Conservation (phyloP, 2,329 filamentous ascomycete genomes). For the Fusarium mangiferae region DNA sequence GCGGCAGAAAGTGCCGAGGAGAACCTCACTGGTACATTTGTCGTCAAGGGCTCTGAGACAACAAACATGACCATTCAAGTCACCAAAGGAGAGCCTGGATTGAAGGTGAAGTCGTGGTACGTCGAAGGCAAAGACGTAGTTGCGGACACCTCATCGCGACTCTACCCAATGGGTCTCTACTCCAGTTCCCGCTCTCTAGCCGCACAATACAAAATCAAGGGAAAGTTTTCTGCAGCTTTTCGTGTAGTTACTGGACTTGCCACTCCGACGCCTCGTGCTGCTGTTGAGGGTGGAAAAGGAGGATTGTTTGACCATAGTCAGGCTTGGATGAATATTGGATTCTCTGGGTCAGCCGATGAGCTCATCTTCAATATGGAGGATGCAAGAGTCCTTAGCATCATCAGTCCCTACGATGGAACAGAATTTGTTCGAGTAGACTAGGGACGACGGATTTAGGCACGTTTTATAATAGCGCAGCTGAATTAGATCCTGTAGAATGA, state of each 20-base stretch:
- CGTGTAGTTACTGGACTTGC: neutral
- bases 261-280: neutral
- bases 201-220: neutral
- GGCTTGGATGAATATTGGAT: slow-evolving; percentile 4
- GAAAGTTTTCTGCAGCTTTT: neutral
- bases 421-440: neutral
- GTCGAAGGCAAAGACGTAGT: neutral
- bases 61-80: slow-evolving; percentile 36
- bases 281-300: slow-evolving; percentile 1
- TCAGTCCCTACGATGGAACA: neutral
- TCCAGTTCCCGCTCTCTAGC: neutral
- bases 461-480: neutral
- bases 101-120: slow-evolving; percentile 8
- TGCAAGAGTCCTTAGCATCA: neutral
- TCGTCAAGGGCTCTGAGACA: neutral
- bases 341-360: neutral
- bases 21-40: slow-evolving; percentile 32
- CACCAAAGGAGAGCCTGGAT: slow-evolving; percentile 20
- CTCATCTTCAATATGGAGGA: slow-evolving; percentile 4
- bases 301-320: neutral
- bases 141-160: neutral
- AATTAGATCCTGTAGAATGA: neutral
- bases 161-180: neutral
- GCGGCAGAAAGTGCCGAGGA: slow-evolving; percentile 30
- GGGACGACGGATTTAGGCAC: neutral